Conservation (phyloP, 2,329 filamentous ascomycete species). For the Neurospora sp. region DNA sequence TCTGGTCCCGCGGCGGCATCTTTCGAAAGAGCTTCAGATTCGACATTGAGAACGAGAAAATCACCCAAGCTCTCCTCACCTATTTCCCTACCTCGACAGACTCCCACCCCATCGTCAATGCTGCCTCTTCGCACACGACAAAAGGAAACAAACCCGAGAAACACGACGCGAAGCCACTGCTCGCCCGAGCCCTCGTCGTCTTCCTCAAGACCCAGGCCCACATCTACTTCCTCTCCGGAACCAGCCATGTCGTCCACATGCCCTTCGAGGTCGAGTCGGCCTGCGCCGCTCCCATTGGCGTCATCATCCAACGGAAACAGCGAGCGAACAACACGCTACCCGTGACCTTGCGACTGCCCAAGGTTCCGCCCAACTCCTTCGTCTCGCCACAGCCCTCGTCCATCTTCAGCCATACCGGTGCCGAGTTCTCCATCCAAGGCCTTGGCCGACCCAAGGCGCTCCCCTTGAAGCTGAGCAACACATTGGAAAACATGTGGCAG, state of each 20-base stretch:
- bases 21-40: constrained; percentile 82
- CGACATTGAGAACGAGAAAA: constrained; percentile 73
- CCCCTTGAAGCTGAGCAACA: constrained; percentile 41
- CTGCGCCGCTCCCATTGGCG: constrained; percentile 69
- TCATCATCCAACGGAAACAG: constrained; percentile 77
- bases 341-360: constrained; percentile 45
- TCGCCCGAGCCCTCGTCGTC: constrained; percentile 70
- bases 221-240: constrained; percentile 80
- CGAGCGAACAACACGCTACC: constrained; percentile 39
- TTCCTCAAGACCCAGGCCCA: constrained; percentile 89
- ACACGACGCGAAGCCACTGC: constrained; percentile 13
- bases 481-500: constrained; percentile 50
- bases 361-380: constrained; percentile 75
- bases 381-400: constrained; percentile 56
- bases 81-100: constrained; percentile 56
- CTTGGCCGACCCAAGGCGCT: constrained; percentile 45
- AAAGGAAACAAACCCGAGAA: constrained; percentile 2
- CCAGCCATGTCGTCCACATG: constrained; percentile 81
- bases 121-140: not conserved
- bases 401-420: constrained; percentile 33
- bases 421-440: constrained; percentile 43
- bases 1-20: constrained; percentile 82
- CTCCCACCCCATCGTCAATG: constrained; percentile 14
- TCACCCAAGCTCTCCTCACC: constrained; percentile 79
- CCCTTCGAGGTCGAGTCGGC: constrained; percentile 89